Base-by-base conservation (phyloP, 331 rosid species). In the Quercus tomentella region DNA sequence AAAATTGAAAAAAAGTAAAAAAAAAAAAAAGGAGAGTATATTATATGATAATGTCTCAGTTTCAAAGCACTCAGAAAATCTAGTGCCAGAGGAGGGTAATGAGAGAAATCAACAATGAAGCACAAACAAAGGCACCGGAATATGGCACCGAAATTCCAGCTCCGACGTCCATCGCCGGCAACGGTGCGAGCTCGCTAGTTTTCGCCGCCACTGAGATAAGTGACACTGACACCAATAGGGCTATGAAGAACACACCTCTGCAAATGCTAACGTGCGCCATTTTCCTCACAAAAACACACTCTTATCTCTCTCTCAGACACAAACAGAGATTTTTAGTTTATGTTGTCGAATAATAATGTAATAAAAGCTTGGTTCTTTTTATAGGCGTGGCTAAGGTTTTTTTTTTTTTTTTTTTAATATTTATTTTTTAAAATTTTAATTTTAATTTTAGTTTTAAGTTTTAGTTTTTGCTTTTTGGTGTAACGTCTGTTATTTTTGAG, bases 181-280 rank as follows among this genome's bases (percentile, higher is more conserved):
- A 74, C 0, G 91, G 91, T 0, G 92, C 88, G 16, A 73, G 74
- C 11, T 80, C 90, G 43, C 77, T 58, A 11, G 57, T 73, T 62
- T 87, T 85, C 7, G 85, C 88, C n/a, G 52, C 51, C 25, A 70
- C 93, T 4, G 23, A 78, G 71, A 87, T 68, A 35, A 86, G 83
- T 77, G 81, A 83, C 76, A 66, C 49, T 78, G 81, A 83, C 76
- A 66, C 41, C 28, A 81, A 51, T 26, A 87, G 72, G 63, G 72
- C 76, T 76, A 77, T 28, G 71, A 76, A 33, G 77, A 82, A 76
- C 78, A 76, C 14, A 43, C 87, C 78, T 66, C 70, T 67, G 86
- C 70, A 52, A 16, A 80, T 84, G 85, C 83, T 65, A 69, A 84
- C 25, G 41, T 76, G 75, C 35, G 91, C 96, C 96, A 91, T 91